Base-by-base conservation (phyloP, 2,329 filamentous ascomycete genomes). In the Clonostachys byssicola region DNA sequence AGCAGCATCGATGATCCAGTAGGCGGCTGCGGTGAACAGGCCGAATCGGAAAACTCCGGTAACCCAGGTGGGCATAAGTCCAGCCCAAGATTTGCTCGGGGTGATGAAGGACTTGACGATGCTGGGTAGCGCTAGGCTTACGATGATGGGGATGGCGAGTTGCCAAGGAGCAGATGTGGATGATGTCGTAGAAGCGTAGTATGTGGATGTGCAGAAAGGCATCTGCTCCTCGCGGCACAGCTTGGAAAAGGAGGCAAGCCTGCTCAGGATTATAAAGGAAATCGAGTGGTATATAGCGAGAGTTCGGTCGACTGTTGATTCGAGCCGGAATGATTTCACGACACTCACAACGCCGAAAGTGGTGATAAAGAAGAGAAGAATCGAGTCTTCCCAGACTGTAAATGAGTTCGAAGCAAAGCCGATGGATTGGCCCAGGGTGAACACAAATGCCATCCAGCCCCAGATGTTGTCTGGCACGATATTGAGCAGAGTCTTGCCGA, bases 351-450 rank as follows among this genome's bases (percentile, higher is more conserved):
- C 66, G 33, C 91, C 92, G 61, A 97, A 96, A 0, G 92, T 94
- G 3, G 84, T 83, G 49, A 96, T 80, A 70, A 97, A 92, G 71
- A 95, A 96, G 4, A 96, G 75, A 5, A 96, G 77, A 47, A 96
- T 96, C 13, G 90, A 88, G 60, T 99, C 94, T 70, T 99, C 94
- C 92, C 94, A 99, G 54, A 99, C 96, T 0, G 92, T 97, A 68
- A 92, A 99, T 0, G 94, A 99, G 68, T 99, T 99, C 5, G 94
- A 94, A 0, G 92, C 92, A 63, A 97, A 99, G 8, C 94, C 92
- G 45, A 89, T 73, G n/a, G 91, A 95, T 60, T 96, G 89, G 51
- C 87, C 83, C n/a, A 91, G 65, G 0, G 91, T 91, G 55, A 95
- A 90, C 13, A 92, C 63, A 23, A 89, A 73, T 6, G 89, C 85